phyloP scores from a whole-genome alignment of 2,329 filamentous ascomycete species.

The Meredithiella fracta region DNA sequence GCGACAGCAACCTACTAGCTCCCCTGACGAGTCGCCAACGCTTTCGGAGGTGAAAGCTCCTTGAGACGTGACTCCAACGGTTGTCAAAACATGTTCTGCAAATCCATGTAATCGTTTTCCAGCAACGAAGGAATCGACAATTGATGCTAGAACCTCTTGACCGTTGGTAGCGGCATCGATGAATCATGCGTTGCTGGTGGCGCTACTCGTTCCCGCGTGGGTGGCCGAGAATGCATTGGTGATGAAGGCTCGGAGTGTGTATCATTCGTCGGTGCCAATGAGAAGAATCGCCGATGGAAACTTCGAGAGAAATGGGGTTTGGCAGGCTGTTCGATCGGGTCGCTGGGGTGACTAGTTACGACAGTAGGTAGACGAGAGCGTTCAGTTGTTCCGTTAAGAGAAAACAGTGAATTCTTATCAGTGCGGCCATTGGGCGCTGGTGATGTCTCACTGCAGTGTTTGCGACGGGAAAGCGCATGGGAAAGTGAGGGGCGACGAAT shows the following conservation, averaged over 20 bases:
- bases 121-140: slow-evolving; percentile 9
- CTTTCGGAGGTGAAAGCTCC: slow-evolving; percentile 1
- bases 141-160: background rate
- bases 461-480: slow-evolving; percentile 6
- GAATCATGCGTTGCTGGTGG: background rate
- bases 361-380: background rate
- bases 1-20: background rate
- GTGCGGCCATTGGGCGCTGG: background rate
- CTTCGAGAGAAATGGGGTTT: background rate
- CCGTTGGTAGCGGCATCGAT: background rate
- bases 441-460: slow-evolving; percentile 6
- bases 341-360: background rate
- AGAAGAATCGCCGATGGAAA: background rate
- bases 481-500: slow-evolving; percentile 9
- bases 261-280: background rate
- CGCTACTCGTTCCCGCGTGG: too few species aligned
- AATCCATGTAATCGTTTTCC: slow-evolving; percentile 11
- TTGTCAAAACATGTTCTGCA: slow-evolving; percentile 13
- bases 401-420: background rate
- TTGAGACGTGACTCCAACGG: slow-evolving; percentile 6
- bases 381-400: background rate
- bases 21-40: background rate
- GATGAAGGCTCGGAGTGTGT: background rate
- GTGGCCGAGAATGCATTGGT: background rate
- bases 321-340: background rate